Conservation (phyloP, 306 rosid species). For the Quercus alba region DNA sequence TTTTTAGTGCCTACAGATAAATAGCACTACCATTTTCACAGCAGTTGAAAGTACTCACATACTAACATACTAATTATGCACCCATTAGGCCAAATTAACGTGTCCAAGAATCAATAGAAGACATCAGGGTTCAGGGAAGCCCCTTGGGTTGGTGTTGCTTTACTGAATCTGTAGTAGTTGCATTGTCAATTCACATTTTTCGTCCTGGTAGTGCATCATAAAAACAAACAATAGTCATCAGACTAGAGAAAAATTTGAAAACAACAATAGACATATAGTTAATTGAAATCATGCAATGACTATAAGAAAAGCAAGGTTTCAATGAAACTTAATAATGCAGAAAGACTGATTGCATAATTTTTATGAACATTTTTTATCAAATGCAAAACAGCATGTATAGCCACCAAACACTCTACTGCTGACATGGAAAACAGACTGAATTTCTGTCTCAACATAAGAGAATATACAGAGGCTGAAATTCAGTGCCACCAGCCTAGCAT, state of each 20-base stretch:
- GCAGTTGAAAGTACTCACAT: too few species aligned
- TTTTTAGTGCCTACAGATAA: background rate
- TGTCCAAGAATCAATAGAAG: too few species aligned
- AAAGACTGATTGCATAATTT: background rate
- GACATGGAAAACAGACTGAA: too few species aligned
- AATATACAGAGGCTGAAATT: background rate
- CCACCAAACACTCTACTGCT: too few species aligned
- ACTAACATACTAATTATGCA: too few species aligned
- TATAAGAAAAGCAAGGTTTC: background rate
- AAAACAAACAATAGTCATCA: background rate
- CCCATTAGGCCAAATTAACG: too few species aligned
- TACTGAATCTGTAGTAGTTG: conserved; percentile 73
- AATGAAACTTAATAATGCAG: background rate
- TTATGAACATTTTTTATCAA: background rate
- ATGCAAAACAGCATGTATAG: too few species aligned
- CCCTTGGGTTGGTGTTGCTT: conserved; percentile 75
- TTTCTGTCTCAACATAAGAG: too few species aligned
- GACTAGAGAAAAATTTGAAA: background rate
- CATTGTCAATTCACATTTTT: conserved; percentile 71
- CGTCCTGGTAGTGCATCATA: conserved; percentile 35
- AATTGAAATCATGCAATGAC: background rate
- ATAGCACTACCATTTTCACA: background rate
- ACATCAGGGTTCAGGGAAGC: too few species aligned
- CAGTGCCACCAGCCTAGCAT: too few species aligned
- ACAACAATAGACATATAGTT: background rate